Evolutionary conservation across 352 stramenopile genomes (phyloP), one percentile per base, ranked within the genome.

Genomic region (Globisporangium canariense): DNA sequence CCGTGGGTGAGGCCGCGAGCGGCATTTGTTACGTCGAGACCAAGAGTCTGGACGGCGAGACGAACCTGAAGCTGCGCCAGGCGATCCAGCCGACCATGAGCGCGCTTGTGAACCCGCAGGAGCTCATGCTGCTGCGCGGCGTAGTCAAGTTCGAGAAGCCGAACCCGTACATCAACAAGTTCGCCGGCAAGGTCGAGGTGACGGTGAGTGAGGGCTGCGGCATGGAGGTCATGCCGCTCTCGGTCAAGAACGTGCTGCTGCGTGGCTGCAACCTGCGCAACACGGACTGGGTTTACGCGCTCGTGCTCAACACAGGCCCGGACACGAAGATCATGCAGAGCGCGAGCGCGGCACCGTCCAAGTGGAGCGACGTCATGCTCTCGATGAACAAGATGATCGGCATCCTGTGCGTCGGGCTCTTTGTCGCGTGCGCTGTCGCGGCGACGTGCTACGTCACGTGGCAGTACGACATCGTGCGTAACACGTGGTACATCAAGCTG

Each of bases 301-400:
- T 96, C 11, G 87, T 97, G 36, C 61, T 98, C 22, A 97, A 98
- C 71, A 97, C 91, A 0, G 92, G 91, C 4, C 80, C 81, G 18
- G 91, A 98, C 62, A 96, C 89, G 3, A 97, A 97, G 70, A 94
- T 97, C 69, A 95, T 94, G 76, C 86, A 94, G 72, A 96, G 83
- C 58, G 77, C 83, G 7, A 89, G 77, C 51, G 68, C 74, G 0
- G 75, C 87, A 51, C 84, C 87, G 11, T 88, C 86, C 55, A 97
- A 97, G 66, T 86, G 80, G 78, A 95, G 87, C 53, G 84, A 92
- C 63, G 73, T 93, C 32, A 90, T 93, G 81, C 71, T 91, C 32
- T 74, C 67, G 34, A 90, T 93, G 56, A 91, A 93, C 74, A 86
- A 84, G 46, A 91, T 91, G 82, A 91, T 93, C 58, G 70, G 79